A percentile compares a stretch with the other conserved stretches of the same genome.
Conservation (phyloP, 116 monocot species). For the Phalaenopsis hybrid region DNA sequence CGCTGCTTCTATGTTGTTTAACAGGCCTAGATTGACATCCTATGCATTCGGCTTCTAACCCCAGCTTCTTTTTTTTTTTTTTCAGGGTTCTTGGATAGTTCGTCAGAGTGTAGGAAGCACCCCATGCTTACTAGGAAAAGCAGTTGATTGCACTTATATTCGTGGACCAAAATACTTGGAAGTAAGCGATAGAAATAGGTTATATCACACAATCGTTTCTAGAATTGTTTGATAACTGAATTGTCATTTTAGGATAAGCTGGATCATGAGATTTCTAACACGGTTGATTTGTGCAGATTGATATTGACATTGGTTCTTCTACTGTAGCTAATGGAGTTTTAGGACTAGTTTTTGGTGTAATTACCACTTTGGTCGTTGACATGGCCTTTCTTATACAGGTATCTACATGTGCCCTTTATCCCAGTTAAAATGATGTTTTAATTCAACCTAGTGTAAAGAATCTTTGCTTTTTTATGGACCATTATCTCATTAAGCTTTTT, state of each 20-base stretch:
- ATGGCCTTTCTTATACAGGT: slow-evolving; percentile 99
- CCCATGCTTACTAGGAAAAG: slow-evolving; percentile 87
- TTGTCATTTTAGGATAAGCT: neutral
- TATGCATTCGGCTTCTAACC: slow-evolving; percentile 6
- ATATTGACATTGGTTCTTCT: slow-evolving; percentile 96
- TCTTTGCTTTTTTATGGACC: neutral
- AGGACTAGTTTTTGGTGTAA: slow-evolving; percentile 83
- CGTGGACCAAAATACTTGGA: slow-evolving; percentile 80
- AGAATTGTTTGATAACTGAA: neutral
- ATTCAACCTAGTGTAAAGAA: neutral
- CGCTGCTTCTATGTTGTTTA: neutral
- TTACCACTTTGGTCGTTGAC: slow-evolving; percentile 82
- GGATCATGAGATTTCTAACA: slow-evolving; percentile 11
- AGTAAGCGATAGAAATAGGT: slow-evolving; percentile 29
- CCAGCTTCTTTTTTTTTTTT: slow-evolving; percentile 3
- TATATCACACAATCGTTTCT: neutral
- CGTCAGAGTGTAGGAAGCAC: slow-evolving; percentile 96
- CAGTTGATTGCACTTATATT: slow-evolving; percentile 86
- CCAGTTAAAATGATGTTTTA: neutral
- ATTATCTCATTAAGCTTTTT: no score
- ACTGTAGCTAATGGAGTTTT: slow-evolving; percentile 97
- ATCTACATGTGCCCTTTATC: neutral
- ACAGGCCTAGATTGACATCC: neutral
- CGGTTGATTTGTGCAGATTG: slow-evolving; percentile 47
- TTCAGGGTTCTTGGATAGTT: slow-evolving; percentile 96